Base-by-base conservation (phyloP, 768 basidiomycete genomes). In the Suillus hirtellus region DNA sequence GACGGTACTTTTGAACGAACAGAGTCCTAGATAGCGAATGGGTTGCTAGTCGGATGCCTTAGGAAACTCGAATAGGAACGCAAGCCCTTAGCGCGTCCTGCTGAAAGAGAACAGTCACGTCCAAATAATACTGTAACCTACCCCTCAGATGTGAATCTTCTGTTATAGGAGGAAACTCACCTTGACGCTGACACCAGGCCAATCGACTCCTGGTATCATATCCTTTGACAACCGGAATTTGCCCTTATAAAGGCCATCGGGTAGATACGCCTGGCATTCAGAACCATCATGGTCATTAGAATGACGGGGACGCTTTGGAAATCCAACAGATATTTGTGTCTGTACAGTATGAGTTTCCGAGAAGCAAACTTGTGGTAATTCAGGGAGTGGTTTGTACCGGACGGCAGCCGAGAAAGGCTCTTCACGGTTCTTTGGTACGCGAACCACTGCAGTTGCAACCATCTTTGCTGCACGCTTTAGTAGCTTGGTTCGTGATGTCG, bases 191-290 rank as follows among this genome's bases (percentile, higher is more conserved):
- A 92, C 67, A 10, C 89, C 89, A 53, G 79, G 76, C 87, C 89
- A 89, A 62, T 89, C 83, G 60, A 89, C 82, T 58, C 79, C 81
- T 15, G 89, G 88, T 24, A 90, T 72, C 82, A 90, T 85, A 61
- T 82, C 81, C 67, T 81, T 82, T 54, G 80, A 76, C 7, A 91
- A 73, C 37, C 77, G 71, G 37, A 92, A 76, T 62, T 82, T 83
- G 58, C 84, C 81, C 70, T 87, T 89, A 67, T 82, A 84, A 2
- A 91, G 78, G 14, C 90, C 90, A 69, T 91, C 89, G 1, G 90
- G 89, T 38, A 89, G 78, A 19, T 80, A 69, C 9, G 78, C 74
- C 49, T 82, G 79, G 0, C 75, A 75, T 43, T 84, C 80, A 60
- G 84, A 64, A 2, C 82, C 76, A 3, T 82, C 81, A 68, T 85